Evolutionary conservation across 148 eudicot genomes (phyloP).

Genomic region (Cornus suecica): DNA sequence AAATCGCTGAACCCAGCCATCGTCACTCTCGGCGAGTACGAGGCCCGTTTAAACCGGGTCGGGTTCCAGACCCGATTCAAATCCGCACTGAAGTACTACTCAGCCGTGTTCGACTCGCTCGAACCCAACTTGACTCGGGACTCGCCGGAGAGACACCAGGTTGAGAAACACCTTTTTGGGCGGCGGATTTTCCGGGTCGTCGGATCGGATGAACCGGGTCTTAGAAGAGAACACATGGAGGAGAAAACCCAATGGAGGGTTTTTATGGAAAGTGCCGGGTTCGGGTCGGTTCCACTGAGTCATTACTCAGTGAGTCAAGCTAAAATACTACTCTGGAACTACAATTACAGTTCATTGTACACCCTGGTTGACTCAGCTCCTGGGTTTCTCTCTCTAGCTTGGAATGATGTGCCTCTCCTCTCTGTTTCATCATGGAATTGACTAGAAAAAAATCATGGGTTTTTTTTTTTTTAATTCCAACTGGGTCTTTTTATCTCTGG

Average conservation of each 20-base stretch:
- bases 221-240: slow-evolving; percentile 56
- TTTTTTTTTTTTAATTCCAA: background rate
- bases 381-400: slow-evolving; percentile 77
- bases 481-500: slow-evolving; percentile 4
- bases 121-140: slow-evolving; percentile 67
- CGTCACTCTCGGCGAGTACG: slow-evolving; percentile 84
- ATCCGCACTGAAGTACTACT: slow-evolving; percentile 55
- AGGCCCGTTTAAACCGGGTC: slow-evolving; percentile 61
- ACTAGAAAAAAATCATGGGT: background rate
- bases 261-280: slow-evolving; percentile 68
- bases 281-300: slow-evolving; percentile 56
- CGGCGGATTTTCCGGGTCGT: slow-evolving; percentile 53
- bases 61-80: slow-evolving; percentile 52
- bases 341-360: slow-evolving; percentile 59
- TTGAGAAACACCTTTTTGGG: slow-evolving; percentile 61
- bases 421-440: slow-evolving; percentile 83
- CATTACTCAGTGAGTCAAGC: slow-evolving; percentile 90
- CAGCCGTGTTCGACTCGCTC: slow-evolving; percentile 68
- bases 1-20: slow-evolving; percentile 62
- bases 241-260: slow-evolving; percentile 61
- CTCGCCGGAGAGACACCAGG: slow-evolving; percentile 51
- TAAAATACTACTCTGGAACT: slow-evolving; percentile 65
- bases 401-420: slow-evolving; percentile 72
- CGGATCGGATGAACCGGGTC: slow-evolving; percentile 46
- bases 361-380: slow-evolving; percentile 46